Base-by-base conservation (phyloP, 495 filamentous ascomycete genomes). In the Podospora pseudocomata region DNA sequence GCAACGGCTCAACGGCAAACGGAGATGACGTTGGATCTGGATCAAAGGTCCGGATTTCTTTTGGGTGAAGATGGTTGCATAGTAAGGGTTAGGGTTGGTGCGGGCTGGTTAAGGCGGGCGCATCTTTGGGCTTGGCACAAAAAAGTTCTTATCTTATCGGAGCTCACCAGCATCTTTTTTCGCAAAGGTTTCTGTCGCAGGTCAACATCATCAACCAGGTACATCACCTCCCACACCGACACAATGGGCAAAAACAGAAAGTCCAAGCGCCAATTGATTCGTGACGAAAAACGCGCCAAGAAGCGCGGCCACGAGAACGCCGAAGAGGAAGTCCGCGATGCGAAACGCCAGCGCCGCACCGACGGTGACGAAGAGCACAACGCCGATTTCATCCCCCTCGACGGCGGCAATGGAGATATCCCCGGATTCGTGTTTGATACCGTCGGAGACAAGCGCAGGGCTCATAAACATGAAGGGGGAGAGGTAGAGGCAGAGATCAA, bases 231-330 rank as follows among this genome's bases (percentile, higher is more conserved):
- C 9, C 30, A 20, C 6, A 15, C 61, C 30, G 11, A 34, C 39
- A 65, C 56, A 28, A 78, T 79, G 77, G 77, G 73, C 26, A 79
- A 79, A 59, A 70, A 68, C 62, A 74, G 76, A 63, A 79, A 78
- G 67, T 79, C 80, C 6, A 83, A 82, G 66, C 71, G 81, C 60
- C 81, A 83, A 71, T 77, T 82, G 23, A 70, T 82, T 18, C 80
- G 81, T 62, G 80, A 83, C 63, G 81, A 81, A 74, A 79, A 79
- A 70, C 77, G 80, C 64, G 79, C 79, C 60, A 83, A 80, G 68
- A 78, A 77, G 67, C 73, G 76, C 64, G 71, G n/a, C 56, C 72
- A 74, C 32, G 76, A 76, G 7, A 60, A 72, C 53, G 75, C 65
- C 57, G 75, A 74, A 1, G 69, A 78, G 27, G 74, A 80, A 66